Conservation (phyloP, 805 yeast genomes). For the Monosporozyma aquatica region DNA sequence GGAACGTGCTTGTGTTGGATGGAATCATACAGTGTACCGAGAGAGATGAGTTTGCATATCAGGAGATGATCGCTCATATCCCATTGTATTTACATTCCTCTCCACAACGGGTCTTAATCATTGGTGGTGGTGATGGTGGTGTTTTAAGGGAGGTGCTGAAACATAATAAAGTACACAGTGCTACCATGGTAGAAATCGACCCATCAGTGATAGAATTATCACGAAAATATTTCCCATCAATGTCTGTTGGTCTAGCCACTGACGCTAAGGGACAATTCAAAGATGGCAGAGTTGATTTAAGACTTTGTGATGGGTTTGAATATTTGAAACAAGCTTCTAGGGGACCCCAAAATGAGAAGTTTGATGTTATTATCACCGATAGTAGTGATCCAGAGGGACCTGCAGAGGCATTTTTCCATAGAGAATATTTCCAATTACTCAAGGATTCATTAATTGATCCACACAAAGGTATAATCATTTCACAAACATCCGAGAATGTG, state of each 20-base stretch:
- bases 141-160: slow-evolving; percentile 82
- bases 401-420: slow-evolving; percentile 80
- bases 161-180: slow-evolving; percentile 52
- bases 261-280: slow-evolving; percentile 12
- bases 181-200: slow-evolving; percentile 84
- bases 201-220: slow-evolving; percentile 67
- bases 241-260: slow-evolving; percentile 52
- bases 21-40: slow-evolving; percentile 90
- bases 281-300: slow-evolving; percentile 57
- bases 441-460: slow-evolving; percentile 48
- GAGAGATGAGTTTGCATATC: slow-evolving; percentile 88
- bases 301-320: slow-evolving; percentile 77
- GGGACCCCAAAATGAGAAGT: slow-evolving; percentile 30
- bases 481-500: slow-evolving; percentile 69
- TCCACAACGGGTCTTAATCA: slow-evolving; percentile 72
- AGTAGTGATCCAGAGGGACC: slow-evolving; percentile 96
- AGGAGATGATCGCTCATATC: slow-evolving; percentile 81
- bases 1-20: slow-evolving; percentile 82
- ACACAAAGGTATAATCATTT: slow-evolving; percentile 52
- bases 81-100: slow-evolving; percentile 68
- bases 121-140: slow-evolving; percentile 97
- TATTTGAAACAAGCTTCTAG: slow-evolving; percentile 40
- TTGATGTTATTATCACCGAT: slow-evolving; percentile 82
- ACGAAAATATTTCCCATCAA: slow-evolving; percentile 61
- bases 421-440: slow-evolving; percentile 62